phyloP scores from a whole-genome alignment of 495 filamentous ascomycete species.

The Cenococcum geophilum region DNA sequence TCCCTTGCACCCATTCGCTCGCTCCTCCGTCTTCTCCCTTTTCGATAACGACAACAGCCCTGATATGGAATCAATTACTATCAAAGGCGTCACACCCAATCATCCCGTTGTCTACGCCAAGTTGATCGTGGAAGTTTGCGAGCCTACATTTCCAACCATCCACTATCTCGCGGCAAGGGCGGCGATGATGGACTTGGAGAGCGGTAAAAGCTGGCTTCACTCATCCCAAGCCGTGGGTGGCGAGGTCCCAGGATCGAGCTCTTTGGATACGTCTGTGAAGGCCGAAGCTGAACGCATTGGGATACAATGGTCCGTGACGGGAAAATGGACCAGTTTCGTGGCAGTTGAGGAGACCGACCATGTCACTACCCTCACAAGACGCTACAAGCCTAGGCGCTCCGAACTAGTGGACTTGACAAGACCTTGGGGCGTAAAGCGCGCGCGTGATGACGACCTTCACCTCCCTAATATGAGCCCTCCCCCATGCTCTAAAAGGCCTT shows the following conservation, averaged over 20 bases:
- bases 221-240: conserved; percentile 44
- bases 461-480: too few species aligned
- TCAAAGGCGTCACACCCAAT: conserved; percentile 49
- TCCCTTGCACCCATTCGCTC: conserved; percentile 55
- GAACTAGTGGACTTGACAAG: too few species aligned
- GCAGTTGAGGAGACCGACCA: too few species aligned
- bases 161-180: conserved; percentile 64
- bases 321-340: conserved; percentile 42
- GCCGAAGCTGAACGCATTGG: conserved; percentile 60
- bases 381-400: too few species aligned
- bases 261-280: conserved; percentile 49
- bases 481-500: too few species aligned
- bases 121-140: conserved; percentile 56
- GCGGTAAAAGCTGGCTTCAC: conserved; percentile 59
- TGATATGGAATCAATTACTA: conserved; percentile 49
- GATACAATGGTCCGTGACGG: conserved; percentile 55
- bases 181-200: conserved; percentile 61
- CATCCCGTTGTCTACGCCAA: too few species aligned
- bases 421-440: too few species aligned
- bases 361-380: too few species aligned
- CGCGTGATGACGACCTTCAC: too few species aligned
- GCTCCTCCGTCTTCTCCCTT: conserved; percentile 57
- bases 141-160: conserved; percentile 52
- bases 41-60: conserved; percentile 46
- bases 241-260: conserved; percentile 42